A percentile compares a stretch with the other conserved stretches of the same genome.
These are phyloP conservation scores for Chionographis japonica DNA, from an alignment of 106 monocot genomes.

Conservation along the genomic window DNA sequence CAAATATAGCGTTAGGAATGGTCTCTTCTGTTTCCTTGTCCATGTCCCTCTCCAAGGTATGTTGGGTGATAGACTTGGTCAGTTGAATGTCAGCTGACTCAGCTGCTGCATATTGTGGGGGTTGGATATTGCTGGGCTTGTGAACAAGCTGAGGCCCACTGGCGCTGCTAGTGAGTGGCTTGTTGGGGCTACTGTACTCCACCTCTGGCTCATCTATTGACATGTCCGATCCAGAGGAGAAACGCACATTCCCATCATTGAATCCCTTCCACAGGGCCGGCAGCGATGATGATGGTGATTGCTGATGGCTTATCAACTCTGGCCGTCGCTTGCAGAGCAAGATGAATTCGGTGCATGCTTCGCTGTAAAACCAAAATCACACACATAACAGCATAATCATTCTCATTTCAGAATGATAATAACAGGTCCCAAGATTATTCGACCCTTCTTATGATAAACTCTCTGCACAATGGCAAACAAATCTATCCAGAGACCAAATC, in stretches of 20 bases:
- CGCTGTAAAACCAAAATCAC: constrained; percentile 11
- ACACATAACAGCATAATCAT: neutral
- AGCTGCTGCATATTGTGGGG: constrained; percentile 4
- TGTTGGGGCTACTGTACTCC: constrained; percentile 1
- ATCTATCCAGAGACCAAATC: too few relatives aligned
- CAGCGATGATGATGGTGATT: constrained; percentile 11
- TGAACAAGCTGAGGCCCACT: neutral
- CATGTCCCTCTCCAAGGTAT: constrained; percentile 7
- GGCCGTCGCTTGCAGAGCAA: constrained; percentile 20
- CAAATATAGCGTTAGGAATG: constrained; percentile 12
- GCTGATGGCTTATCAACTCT: neutral
- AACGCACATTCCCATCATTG: constrained; percentile 50
- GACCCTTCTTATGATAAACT: too few relatives aligned
- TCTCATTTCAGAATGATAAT: too few relatives aligned
- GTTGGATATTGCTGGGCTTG: constrained; percentile 3
- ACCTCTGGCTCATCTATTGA: constrained; percentile 77
- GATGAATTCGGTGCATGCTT: constrained; percentile 80
- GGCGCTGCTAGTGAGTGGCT: neutral
- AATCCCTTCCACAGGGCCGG: constrained; percentile 43
- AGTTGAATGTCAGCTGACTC: constrained; percentile 16
- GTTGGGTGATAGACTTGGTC: constrained; percentile 11
- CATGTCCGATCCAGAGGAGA: constrained; percentile 90
- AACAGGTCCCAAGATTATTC: too few relatives aligned
- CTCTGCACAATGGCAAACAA: too few relatives aligned
- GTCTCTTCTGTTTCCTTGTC: constrained; percentile 20